phyloP scores from a whole-genome alignment of 352 stramenopile species.

The Elongisporangium prolatum region DNA sequence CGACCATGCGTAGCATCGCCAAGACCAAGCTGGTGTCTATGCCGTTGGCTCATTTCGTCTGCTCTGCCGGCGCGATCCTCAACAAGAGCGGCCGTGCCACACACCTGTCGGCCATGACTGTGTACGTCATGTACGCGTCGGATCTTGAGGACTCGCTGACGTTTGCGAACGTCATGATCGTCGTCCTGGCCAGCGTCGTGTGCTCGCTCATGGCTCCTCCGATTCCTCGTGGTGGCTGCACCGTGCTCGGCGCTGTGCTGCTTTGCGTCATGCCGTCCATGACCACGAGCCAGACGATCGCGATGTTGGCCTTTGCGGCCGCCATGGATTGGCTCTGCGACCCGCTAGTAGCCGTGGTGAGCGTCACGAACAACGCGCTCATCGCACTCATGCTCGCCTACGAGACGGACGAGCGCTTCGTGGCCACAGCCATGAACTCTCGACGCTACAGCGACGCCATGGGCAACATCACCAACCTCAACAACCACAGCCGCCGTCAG shows the following conservation, averaged over 20 bases:
- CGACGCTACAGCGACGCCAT: background rate
- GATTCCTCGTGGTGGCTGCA: conserved; percentile 30
- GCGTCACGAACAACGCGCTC: conserved; percentile 47
- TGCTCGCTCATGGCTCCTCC: conserved; percentile 33
- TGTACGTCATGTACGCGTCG: conserved; percentile 42
- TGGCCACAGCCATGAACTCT: conserved; percentile 5
- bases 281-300: conserved; percentile 6
- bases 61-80: conserved; percentile 30
- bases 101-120: conserved; percentile 39
- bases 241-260: conserved; percentile 27
- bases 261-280: background rate
- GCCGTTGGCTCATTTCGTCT: conserved; percentile 53
- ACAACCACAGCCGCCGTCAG: background rate
- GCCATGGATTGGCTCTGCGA: conserved; percentile 56
- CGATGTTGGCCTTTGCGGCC: conserved; percentile 35
- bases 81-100: conserved; percentile 64
- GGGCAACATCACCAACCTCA: background rate
- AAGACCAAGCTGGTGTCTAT: conserved; percentile 48
- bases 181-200: conserved; percentile 35
- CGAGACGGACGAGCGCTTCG: conserved; percentile 35
- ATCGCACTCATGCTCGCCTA: conserved; percentile 45
- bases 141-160: conserved; percentile 15
- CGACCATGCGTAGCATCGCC: conserved; percentile 45
- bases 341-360: conserved; percentile 45
- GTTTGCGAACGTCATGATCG: conserved; percentile 15